phyloP scores from a whole-genome alignment of 2,329 filamentous ascomycete genomes.

The Lasiodiplodia sp. region DNA sequence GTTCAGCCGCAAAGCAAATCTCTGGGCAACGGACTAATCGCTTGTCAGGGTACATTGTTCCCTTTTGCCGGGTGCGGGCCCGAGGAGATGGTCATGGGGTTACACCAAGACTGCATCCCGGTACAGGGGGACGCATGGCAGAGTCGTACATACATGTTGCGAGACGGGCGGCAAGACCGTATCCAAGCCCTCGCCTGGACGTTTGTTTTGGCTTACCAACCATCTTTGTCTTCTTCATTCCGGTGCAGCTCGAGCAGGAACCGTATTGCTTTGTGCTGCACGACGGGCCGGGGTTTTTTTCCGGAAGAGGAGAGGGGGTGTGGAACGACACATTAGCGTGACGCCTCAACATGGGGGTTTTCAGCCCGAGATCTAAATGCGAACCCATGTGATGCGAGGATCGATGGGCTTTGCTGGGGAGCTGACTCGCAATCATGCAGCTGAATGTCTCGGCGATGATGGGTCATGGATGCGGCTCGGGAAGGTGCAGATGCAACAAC shows the following conservation, averaged over 20 bases:
- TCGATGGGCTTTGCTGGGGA: no score
- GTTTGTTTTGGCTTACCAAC: no score
- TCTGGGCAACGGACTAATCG: no score
- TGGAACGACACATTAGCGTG: not conserved
- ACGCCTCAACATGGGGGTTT: not conserved
- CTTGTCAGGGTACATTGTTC: no score
- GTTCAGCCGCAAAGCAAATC: no score
- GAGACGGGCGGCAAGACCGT: no score
- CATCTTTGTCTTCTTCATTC: no score
- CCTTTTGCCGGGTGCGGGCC: no score
- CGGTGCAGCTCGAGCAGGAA: not conserved
- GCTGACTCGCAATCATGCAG: no score
- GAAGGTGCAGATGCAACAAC: not conserved
- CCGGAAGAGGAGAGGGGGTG: not conserved
- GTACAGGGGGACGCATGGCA: not conserved
- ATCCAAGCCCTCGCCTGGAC: not conserved
- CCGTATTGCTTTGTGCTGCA: not conserved
- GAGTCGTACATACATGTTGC: not conserved
- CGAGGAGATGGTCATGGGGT: not conserved
- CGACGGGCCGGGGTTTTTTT: not conserved
- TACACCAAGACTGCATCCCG: not conserved
- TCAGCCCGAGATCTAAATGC: conserved; percentile 5
- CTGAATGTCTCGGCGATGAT: not conserved
- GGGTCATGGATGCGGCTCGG: not conserved
- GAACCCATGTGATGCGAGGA: no score